Evolutionary conservation across 352 stramenopile species (phyloP).

Genomic region (Aphanomyces astaci): DNA sequence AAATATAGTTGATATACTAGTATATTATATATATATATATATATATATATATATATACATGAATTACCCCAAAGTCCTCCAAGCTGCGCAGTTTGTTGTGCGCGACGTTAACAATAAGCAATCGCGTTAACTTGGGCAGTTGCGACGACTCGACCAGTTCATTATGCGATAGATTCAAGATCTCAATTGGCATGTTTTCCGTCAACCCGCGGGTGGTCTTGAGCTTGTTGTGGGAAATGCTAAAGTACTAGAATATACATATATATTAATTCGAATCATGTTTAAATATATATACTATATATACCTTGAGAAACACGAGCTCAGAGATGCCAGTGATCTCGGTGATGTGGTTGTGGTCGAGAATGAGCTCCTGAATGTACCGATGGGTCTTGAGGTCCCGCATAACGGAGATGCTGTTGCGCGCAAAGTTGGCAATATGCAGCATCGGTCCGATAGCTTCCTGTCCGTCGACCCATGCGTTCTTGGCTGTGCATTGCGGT

Average conservation of each 20-base stretch:
- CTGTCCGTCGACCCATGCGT: conserved; percentile 48
- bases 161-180: conserved; percentile 62
- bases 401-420: conserved; percentile 47
- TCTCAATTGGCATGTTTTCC: conserved; percentile 12
- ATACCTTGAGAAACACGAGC: conserved; percentile 51
- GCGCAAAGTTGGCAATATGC: conserved; percentile 40
- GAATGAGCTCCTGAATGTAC: conserved; percentile 55
- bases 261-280: too few species aligned
- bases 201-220: conserved; percentile 2
- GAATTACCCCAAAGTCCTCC: conserved; percentile 35
- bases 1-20: too few species aligned
- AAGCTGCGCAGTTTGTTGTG: conserved; percentile 46
- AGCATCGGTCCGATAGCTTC: conserved; percentile 60
- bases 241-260: background rate
- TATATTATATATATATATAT: too few species aligned
- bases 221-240: conserved; percentile 17
- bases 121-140: conserved; percentile 37
- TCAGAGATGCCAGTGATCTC: conserved; percentile 41
- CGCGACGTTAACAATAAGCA: conserved; percentile 44
- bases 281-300: background rate
- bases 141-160: conserved; percentile 41
- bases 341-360: conserved; percentile 50
- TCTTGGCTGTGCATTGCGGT: conserved; percentile 40
- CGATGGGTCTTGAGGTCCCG: conserved; percentile 44
- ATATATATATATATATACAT: too few species aligned